phyloP scores from a whole-genome alignment of 108 stramenopile species.

The Fistulifera pelliculosa region DNA sequence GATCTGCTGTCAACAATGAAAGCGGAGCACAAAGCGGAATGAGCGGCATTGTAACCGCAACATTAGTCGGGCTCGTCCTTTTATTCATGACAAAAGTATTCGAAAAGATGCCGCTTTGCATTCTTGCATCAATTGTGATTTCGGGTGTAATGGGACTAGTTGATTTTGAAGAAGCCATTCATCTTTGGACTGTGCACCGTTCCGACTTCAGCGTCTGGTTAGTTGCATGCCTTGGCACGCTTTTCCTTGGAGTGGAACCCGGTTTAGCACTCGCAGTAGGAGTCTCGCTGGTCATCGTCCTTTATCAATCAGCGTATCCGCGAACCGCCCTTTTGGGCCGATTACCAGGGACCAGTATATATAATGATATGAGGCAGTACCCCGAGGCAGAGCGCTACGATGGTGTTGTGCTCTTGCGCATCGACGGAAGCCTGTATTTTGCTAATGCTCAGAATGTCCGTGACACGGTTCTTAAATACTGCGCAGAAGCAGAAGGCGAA shows the following conservation, averaged over 20 bases:
- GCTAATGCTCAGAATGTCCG: slow-evolving; percentile 46
- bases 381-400: slow-evolving; percentile 35
- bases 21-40: slow-evolving; percentile 57
- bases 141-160: slow-evolving; percentile 54
- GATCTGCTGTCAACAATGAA: slow-evolving; percentile 70
- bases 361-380: slow-evolving; percentile 55
- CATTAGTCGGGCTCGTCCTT: slow-evolving; percentile 53
- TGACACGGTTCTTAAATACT: slow-evolving; percentile 29
- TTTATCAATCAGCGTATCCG: slow-evolving; percentile 49
- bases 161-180: slow-evolving; percentile 47
- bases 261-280: slow-evolving; percentile 55
- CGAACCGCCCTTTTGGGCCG: slow-evolving; percentile 56
- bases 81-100: slow-evolving; percentile 71
- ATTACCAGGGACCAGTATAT: slow-evolving; percentile 45
- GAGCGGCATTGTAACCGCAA: slow-evolving; percentile 48
- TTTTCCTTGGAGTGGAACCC: slow-evolving; percentile 61
- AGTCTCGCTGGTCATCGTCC: slow-evolving; percentile 44
- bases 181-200: slow-evolving; percentile 53
- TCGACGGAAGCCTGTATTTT: slow-evolving; percentile 62
- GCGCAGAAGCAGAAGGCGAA: slow-evolving; percentile 10
- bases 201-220: slow-evolving; percentile 57
- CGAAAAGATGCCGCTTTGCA: slow-evolving; percentile 45
- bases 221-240: slow-evolving; percentile 40
- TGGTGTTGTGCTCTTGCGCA: slow-evolving; percentile 45
- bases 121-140: slow-evolving; percentile 61